Conservation (phyloP, 2,329 filamentous ascomycete species). For the Rachicladosporium sp. region DNA sequence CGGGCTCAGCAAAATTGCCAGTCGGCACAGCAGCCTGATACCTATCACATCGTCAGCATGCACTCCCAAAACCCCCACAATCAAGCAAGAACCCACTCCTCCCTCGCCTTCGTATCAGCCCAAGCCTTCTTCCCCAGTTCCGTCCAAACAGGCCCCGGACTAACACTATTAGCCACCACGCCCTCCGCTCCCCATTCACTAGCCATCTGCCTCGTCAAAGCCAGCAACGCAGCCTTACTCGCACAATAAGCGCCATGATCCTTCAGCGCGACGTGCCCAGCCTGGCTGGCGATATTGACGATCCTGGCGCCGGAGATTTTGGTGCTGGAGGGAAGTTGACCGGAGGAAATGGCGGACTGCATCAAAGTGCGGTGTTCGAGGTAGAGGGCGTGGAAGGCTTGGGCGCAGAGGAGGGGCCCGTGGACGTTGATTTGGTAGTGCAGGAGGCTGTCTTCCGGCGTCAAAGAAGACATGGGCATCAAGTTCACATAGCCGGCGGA, state of each 20-base stretch:
- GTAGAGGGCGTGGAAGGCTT: conserved; percentile 24
- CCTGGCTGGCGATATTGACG: conserved; percentile 35
- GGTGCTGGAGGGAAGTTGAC: too few species aligned
- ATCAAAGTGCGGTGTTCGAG: not conserved
- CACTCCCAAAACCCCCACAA: not conserved
- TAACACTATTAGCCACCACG: conserved; percentile 35
- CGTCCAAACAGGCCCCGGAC: conserved; percentile 36
- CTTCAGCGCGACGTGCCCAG: conserved; percentile 34
- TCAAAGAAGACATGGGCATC: conserved; percentile 30
- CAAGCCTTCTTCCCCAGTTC: conserved; percentile 29
- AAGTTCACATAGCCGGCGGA: conserved; percentile 18
- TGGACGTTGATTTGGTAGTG: conserved; percentile 34
- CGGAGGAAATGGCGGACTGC: not conserved
- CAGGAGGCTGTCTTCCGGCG: conserved; percentile 31
- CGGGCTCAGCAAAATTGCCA: conserved; percentile 19
- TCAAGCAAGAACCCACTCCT: conserved; percentile 4
- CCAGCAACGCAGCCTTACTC: conserved; percentile 34
- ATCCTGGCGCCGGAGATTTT: conserved; percentile 25
- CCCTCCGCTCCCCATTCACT: conserved; percentile 35
- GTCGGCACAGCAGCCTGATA: conserved; percentile 17
- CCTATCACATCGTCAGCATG: not conserved
- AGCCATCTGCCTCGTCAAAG: conserved; percentile 34
- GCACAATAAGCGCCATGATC: conserved; percentile 37
- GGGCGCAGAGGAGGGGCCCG: conserved; percentile 34
- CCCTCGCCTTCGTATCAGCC: conserved; percentile 15